phyloP scores from a whole-genome alignment of 441 rosid species.

The Erodium chrysanthum region DNA sequence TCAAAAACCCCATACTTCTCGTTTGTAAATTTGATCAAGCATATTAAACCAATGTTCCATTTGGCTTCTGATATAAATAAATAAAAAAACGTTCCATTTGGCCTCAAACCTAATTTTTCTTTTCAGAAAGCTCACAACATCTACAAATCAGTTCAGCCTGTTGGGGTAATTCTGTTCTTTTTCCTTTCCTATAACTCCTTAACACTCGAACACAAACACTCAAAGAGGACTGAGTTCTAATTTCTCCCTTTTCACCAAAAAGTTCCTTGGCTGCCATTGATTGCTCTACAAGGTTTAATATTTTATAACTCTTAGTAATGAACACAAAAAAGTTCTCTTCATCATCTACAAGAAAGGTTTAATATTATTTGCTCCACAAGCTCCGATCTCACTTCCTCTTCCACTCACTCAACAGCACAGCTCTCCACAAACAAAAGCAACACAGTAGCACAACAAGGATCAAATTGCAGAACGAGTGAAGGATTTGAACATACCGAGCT shows the following conservation, averaged over 20 bases:
- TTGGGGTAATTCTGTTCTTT: not conserved
- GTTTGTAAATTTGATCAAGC: too few species aligned
- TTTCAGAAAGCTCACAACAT: too few species aligned
- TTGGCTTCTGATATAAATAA: too few species aligned
- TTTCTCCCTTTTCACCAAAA: not conserved
- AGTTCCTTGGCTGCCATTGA: too few species aligned
- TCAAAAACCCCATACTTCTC: too few species aligned
- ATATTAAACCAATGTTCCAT: too few species aligned
- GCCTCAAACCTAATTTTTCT: too few species aligned
- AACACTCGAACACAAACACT: not conserved
- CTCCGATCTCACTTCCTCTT: constrained; percentile 1
- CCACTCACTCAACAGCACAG: not conserved
- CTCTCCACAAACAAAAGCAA: not conserved
- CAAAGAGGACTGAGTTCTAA: not conserved
- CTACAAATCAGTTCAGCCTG: too few species aligned
- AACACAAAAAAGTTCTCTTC: not conserved
- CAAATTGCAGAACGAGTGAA: not conserved
- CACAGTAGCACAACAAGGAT: not conserved
- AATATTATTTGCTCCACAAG: not conserved
- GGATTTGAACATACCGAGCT: constrained; percentile 25
- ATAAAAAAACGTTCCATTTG: too few species aligned
- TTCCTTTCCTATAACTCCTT: not conserved
- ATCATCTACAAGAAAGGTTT: not conserved
- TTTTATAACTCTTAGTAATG: not conserved
- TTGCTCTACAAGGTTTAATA: constrained; percentile 1